phyloP scores from a whole-genome alignment of 345 rosid species.

The Hibiscus mutabilis region DNA sequence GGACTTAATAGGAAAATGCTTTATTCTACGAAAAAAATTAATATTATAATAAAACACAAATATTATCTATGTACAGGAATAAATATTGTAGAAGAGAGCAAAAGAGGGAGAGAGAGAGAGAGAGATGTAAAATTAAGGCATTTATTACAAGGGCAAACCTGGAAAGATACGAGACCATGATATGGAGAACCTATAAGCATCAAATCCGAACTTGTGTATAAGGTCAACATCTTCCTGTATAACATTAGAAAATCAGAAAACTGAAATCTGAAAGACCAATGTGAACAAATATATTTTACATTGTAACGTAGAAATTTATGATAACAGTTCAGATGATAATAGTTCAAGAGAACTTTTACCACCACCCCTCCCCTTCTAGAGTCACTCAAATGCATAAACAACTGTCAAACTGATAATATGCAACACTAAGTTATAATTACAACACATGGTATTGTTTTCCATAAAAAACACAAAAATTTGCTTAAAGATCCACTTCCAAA shows the following conservation, averaged over 20 bases:
- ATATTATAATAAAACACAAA: not conserved
- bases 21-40: not conserved
- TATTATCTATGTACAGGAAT: not conserved
- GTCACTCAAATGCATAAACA: not conserved
- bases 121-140: not conserved
- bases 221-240: constrained; percentile 85
- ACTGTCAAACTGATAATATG: not conserved
- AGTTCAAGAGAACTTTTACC: not conserved
- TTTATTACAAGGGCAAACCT: constrained; percentile 31
- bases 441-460: not conserved
- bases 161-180: constrained; percentile 94
- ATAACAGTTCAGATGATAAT: not conserved
- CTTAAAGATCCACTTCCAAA: not conserved
- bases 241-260: constrained; percentile 15
- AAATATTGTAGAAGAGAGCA: not conserved
- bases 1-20: not conserved
- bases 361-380: not conserved
- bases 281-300: not conserved
- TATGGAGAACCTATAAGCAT: constrained; percentile 84
- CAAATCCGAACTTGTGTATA: constrained; percentile 59
- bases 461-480: not conserved
- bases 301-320: not conserved
- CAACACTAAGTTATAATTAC: not conserved
- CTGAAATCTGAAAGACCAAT: constrained; percentile 3
- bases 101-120: not conserved